Conservation (phyloP, 352 stramenopile species). For the Pythium utonaiense region DNA sequence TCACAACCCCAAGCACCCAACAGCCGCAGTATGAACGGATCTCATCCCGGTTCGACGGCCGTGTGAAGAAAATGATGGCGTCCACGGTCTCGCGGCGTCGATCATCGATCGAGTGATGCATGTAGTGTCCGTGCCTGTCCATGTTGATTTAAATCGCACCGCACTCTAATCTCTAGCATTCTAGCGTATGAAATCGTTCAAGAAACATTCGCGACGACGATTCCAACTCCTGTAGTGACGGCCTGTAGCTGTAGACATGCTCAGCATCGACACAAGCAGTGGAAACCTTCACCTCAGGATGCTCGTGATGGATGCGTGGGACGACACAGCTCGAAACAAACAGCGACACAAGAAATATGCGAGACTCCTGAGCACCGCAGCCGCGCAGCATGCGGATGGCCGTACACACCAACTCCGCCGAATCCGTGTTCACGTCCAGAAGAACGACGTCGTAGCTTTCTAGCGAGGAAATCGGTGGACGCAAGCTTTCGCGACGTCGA, state of each 20-base stretch:
- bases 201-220: slow-evolving; percentile 1
- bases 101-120: not conserved
- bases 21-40: not conserved
- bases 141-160: too few species aligned
- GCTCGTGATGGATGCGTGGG: slow-evolving; percentile 23
- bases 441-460: slow-evolving; percentile 44
- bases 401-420: slow-evolving; percentile 22
- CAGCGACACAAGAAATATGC: slow-evolving; percentile 38
- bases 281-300: slow-evolving; percentile 28
- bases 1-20: not conserved
- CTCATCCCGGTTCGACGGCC: not conserved
- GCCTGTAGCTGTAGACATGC: slow-evolving; percentile 16
- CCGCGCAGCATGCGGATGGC: slow-evolving; percentile 31
- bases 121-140: too few species aligned
- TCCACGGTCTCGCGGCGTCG: not conserved
- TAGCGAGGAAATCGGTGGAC: slow-evolving; percentile 19
- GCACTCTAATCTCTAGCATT: too few species aligned
- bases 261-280: slow-evolving; percentile 15
- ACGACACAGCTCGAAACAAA: slow-evolving; percentile 33
- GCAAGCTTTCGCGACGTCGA: slow-evolving; percentile 7
- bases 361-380: slow-evolving; percentile 32
- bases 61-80: slow-evolving; percentile 6
- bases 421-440: slow-evolving; percentile 34
- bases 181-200: not conserved
- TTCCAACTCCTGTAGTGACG: slow-evolving; percentile 7